A percentile compares a stretch with the other conserved stretches of the same genome.
Conservation (phyloP, 108 stramenopile species). For the Schizochytrium sp. region DNA sequence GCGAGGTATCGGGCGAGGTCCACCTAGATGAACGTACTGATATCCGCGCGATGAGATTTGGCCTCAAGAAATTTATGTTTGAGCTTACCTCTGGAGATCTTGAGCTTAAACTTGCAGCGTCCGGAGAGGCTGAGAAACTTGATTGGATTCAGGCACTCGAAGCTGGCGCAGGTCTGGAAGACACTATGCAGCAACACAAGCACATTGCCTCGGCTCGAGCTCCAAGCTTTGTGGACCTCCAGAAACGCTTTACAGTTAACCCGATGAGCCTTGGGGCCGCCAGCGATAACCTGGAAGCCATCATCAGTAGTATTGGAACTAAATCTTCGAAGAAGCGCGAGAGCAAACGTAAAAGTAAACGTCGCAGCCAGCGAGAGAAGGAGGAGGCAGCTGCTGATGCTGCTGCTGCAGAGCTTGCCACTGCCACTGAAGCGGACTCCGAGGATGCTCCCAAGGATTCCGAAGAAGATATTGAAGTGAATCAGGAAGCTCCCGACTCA, state of each 20-base stretch:
- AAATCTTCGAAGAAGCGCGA: background rate
- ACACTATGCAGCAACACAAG: background rate
- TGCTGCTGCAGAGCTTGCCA: background rate
- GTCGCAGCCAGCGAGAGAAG: background rate
- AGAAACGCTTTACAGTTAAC: background rate
- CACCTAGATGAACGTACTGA: background rate
- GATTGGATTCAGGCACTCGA: constrained; percentile 49
- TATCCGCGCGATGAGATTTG: background rate
- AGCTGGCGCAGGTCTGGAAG: background rate
- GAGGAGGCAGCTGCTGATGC: background rate
- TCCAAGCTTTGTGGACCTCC: background rate
- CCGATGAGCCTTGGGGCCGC: background rate
- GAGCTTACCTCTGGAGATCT: background rate
- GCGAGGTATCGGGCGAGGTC: constrained; percentile 30
- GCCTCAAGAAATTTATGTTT: constrained; percentile 31
- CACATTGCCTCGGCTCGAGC: constrained; percentile 4
- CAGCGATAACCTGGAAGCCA: constrained; percentile 22
- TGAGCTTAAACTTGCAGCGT: constrained; percentile 31
- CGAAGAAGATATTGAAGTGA: background rate
- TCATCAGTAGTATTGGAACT: background rate
- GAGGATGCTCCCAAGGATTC: background rate
- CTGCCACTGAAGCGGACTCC: background rate
- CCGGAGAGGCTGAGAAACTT: constrained; percentile 12
- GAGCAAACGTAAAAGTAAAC: background rate
- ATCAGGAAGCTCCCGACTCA: no score